Percentiles rank a stretch among this genome's conserved stretches.
Evolutionary conservation across 2,329 filamentous ascomycete species (phyloP).

Genomic region (Corniculantispora saksenae): DNA sequence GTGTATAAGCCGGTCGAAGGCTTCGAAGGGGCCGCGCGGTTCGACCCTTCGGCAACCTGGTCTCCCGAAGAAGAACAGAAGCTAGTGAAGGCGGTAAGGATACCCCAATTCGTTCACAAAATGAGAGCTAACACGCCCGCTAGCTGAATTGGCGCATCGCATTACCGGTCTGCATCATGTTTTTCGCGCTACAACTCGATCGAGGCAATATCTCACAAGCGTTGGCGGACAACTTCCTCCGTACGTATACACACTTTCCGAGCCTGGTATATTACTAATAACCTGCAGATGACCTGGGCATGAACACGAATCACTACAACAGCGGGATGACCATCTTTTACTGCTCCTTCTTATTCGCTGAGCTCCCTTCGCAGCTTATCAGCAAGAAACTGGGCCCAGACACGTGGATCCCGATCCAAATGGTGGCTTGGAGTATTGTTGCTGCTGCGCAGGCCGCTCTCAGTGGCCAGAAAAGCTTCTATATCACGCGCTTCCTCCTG

Average conservation of each 20-base stretch:
- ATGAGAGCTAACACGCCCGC: too few relatives aligned
- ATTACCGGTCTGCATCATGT: constrained; percentile 37
- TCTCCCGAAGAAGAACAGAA: not conserved
- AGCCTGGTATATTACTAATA: too few relatives aligned
- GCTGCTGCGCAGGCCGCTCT: constrained; percentile 49
- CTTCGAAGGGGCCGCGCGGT: not conserved
- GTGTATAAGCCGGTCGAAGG: not conserved
- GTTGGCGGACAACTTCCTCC: constrained; percentile 46
- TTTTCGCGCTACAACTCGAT: constrained; percentile 48
- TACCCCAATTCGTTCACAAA: too few relatives aligned
- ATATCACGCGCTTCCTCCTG: constrained; percentile 40
- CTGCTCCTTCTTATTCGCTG: constrained; percentile 34
- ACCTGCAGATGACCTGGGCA: too few relatives aligned
- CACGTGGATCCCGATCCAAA: constrained; percentile 61
- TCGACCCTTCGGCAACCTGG: not conserved
- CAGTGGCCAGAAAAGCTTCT: constrained; percentile 38
- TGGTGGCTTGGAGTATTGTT: constrained; percentile 57
- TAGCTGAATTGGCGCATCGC: too few relatives aligned
- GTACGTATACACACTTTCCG: too few relatives aligned
- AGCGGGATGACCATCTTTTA: constrained; percentile 36
- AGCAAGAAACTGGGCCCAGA: constrained; percentile 60
- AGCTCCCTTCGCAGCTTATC: constrained; percentile 61
- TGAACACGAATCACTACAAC: constrained; percentile 26
- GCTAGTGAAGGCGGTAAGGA: too few relatives aligned
- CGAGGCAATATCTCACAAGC: constrained; percentile 49